Conservation (phyloP, 495 filamentous ascomycete species). For the Podospora pseudocomata region DNA sequence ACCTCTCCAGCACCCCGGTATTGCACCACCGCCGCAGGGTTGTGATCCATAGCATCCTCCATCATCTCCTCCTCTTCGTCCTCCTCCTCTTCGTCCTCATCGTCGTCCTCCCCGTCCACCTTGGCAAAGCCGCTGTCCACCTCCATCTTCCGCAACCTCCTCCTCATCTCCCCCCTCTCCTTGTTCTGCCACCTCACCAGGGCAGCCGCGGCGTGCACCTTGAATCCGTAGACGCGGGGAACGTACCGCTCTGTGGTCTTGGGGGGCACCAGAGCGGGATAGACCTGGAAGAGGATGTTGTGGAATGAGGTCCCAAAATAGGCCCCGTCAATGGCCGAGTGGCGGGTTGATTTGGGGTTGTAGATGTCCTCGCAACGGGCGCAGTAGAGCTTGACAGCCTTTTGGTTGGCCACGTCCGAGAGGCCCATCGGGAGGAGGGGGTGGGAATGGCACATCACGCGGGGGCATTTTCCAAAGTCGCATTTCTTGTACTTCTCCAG, state of each 20-base stretch:
- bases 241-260: conserved; percentile 84
- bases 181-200: conserved; percentile 86
- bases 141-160: conserved; percentile 57
- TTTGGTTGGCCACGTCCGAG: conserved; percentile 76
- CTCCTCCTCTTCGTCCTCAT: conserved; percentile 38
- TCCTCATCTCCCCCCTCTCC: conserved; percentile 73
- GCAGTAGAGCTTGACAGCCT: conserved; percentile 94
- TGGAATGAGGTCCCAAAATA: conserved; percentile 98
- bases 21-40: conserved; percentile 8
- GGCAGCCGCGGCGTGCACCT: conserved; percentile 84
- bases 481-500: conserved; percentile 98
- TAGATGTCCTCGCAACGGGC: conserved; percentile 96
- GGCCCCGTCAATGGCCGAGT: conserved; percentile 91
- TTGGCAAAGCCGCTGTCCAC: conserved; percentile 59
- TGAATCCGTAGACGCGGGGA: conserved; percentile 90
- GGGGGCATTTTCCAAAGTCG: conserved; percentile 97
- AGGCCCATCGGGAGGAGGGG: conserved; percentile 91
- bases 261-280: conserved; percentile 78
- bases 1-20: neutral
- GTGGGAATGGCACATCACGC: conserved; percentile 87
- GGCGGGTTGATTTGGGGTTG: conserved; percentile 96
- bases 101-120: conserved; percentile 44
- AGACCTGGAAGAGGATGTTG: conserved; percentile 98
- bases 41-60: conserved; percentile 3
- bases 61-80: conserved; percentile 36